Evolutionary conservation across 805 yeast genomes (phyloP).

Genomic region (Candida silvatica): DNA sequence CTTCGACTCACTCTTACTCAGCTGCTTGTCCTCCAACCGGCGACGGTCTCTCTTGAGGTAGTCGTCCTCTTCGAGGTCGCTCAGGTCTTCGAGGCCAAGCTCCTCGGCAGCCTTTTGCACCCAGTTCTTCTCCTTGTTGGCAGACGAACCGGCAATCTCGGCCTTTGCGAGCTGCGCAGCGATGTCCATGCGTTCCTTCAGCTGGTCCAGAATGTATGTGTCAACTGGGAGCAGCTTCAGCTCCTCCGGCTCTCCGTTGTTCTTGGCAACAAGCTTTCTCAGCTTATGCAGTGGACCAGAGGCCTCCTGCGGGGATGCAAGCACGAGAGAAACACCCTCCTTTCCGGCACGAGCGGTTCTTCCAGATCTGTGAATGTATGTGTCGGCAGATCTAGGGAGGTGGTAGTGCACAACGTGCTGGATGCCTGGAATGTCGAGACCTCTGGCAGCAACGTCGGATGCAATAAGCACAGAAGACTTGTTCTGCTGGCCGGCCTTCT

Average conservation of each 20-base stretch:
- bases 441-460: slow-evolving; percentile 98
- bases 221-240: slow-evolving; percentile 72
- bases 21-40: slow-evolving; percentile 41
- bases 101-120: slow-evolving; percentile 88
- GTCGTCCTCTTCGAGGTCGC: slow-evolving; percentile 67
- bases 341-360: slow-evolving; percentile 96
- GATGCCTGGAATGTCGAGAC: slow-evolving; percentile 84
- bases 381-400: slow-evolving; percentile 88
- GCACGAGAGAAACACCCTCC: slow-evolving; percentile 91
- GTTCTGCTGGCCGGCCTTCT: slow-evolving; percentile 28
- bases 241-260: slow-evolving; percentile 30
- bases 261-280: slow-evolving; percentile 40
- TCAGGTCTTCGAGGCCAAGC: slow-evolving; percentile 66
- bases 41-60: slow-evolving; percentile 54
- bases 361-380: slow-evolving; percentile 92
- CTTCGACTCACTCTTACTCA: slow-evolving; percentile 41
- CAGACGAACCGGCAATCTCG: slow-evolving; percentile 41
- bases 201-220: slow-evolving; percentile 57
- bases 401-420: slow-evolving; percentile 96
- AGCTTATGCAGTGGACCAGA: slow-evolving; percentile 79
- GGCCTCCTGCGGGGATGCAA: slow-evolving; percentile 91
- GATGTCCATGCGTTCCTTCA: slow-evolving; percentile 57
- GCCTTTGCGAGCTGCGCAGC: slow-evolving; percentile 75
- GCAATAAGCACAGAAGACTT: slow-evolving; percentile 70
- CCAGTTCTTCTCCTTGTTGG: slow-evolving; percentile 72